phyloP scores from a whole-genome alignment of 2,329 filamentous ascomycete species.

The Pseudocercospora pini-densiflorae region DNA sequence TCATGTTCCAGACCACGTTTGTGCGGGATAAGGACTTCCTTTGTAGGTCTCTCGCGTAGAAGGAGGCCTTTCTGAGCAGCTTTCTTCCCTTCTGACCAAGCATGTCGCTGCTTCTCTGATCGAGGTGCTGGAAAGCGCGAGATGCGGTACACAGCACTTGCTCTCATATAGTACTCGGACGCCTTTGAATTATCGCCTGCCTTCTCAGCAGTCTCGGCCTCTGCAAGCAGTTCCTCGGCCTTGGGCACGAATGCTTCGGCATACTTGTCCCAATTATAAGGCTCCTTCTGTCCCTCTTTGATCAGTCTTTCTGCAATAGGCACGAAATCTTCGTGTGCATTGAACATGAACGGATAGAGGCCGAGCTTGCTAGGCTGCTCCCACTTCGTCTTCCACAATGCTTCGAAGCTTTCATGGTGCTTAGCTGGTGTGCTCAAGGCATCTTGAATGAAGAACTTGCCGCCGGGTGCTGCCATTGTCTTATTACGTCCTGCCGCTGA shows the following conservation, averaged over 20 bases:
- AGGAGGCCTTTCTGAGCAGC: constrained; percentile 63
- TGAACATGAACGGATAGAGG: constrained; percentile 71
- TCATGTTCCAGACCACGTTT: constrained; percentile 56
- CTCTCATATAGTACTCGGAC: constrained; percentile 67
- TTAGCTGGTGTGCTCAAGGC: constrained; percentile 47
- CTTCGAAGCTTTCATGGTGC: constrained; percentile 53
- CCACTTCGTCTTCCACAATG: constrained; percentile 77
- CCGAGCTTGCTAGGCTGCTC: constrained; percentile 63
- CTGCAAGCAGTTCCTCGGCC: constrained; percentile 60
- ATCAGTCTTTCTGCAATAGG: constrained; percentile 70
- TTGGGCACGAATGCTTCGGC: constrained; percentile 65
- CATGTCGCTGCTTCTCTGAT: constrained; percentile 58
- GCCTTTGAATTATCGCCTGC: constrained; percentile 58
- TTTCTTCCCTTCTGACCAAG: constrained; percentile 69
- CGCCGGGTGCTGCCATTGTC: constrained; percentile 32
- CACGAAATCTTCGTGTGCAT: constrained; percentile 68
- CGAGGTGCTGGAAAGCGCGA: constrained; percentile 67
- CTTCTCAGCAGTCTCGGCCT: constrained; percentile 56
- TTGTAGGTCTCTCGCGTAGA: constrained; percentile 59
- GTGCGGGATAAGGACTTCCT: constrained; percentile 67
- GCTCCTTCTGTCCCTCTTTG: constrained; percentile 65
- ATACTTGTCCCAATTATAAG: constrained; percentile 65
- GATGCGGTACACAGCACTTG: constrained; percentile 74
- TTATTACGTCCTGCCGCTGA: neutral
- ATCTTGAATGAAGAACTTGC: constrained; percentile 52